Percentiles rank a stretch among this genome's conserved stretches.
These are phyloP conservation scores for Fusarium sp. DNA, from an alignment of 2,329 filamentous ascomycete species.

Conservation along the genomic window DNA sequence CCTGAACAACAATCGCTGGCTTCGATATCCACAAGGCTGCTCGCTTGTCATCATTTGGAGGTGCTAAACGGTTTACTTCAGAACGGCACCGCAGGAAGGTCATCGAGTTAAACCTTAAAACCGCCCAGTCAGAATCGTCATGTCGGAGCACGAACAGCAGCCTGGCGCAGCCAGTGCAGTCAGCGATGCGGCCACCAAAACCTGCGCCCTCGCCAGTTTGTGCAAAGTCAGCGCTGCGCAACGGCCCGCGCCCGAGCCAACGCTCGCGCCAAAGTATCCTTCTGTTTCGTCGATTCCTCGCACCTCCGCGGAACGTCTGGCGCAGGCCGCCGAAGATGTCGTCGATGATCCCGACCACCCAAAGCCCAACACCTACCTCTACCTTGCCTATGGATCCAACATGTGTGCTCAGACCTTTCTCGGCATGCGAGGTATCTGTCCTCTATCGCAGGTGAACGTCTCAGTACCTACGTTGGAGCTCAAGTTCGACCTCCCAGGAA, in stretches of 20 bases:
- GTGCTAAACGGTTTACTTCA: neutral
- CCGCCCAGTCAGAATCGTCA: slow-evolving; percentile 7
- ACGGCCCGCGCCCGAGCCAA: slow-evolving; percentile 26
- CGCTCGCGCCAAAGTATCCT: slow-evolving; percentile 37
- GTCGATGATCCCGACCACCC: slow-evolving; percentile 36
- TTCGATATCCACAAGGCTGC: neutral
- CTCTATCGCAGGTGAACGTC: slow-evolving; percentile 81
- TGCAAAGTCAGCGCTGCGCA: slow-evolving; percentile 40
- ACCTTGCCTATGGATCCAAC: slow-evolving; percentile 93
- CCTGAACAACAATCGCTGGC: neutral
- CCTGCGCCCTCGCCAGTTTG: slow-evolving; percentile 32
- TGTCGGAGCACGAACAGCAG: slow-evolving; percentile 22
- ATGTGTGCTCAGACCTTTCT: slow-evolving; percentile 81
- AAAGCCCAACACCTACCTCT: slow-evolving; percentile 66
- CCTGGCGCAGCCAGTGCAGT: slow-evolving; percentile 3
- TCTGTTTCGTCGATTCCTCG: slow-evolving; percentile 46
- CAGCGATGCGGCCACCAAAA: slow-evolving; percentile 1
- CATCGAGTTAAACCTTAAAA: slow-evolving; percentile 23
- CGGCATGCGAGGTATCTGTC: slow-evolving; percentile 77
- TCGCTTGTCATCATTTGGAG: neutral
- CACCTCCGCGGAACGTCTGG: slow-evolving; percentile 45
- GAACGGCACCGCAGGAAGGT: neutral
- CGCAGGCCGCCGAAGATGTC: slow-evolving; percentile 42
- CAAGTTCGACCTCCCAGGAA: slow-evolving; percentile 83
- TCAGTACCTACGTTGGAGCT: slow-evolving; percentile 78